Evolutionary conservation across 805 yeast genomes (phyloP).

Genomic region (Wickerhamiella dianesei): DNA sequence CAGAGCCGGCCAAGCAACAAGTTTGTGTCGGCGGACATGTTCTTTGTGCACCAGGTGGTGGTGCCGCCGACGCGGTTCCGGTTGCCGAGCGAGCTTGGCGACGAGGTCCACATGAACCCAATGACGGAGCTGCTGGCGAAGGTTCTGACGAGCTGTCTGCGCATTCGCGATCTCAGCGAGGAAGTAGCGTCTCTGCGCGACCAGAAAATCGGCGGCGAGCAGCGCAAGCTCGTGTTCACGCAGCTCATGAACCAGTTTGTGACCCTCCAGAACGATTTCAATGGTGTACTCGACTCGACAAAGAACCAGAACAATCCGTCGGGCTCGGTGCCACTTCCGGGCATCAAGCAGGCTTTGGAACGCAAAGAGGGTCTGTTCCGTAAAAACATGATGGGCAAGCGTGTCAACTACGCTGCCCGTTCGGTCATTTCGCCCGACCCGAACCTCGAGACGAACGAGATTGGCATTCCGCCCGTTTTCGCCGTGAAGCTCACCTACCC

Average conservation of each 20-base stretch:
- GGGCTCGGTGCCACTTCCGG: constrained; percentile 71
- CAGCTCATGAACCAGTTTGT: constrained; percentile 93
- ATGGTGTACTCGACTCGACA: constrained; percentile 82
- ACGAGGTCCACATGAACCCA: constrained; percentile 85
- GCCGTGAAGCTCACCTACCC: constrained; percentile 94
- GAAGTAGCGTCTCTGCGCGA: constrained; percentile 53
- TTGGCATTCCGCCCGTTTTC: constrained; percentile 98
- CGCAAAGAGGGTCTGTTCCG: constrained; percentile 97
- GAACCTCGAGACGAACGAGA: constrained; percentile 90
- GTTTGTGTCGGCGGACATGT: constrained; percentile 55
- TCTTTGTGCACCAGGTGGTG: constrained; percentile 74
- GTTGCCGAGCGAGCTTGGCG: constrained; percentile 93
- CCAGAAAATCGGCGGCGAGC: constrained; percentile 46
- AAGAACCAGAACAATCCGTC: constrained; percentile 66
- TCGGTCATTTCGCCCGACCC: constrained; percentile 99
- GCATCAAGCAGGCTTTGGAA: constrained; percentile 93
- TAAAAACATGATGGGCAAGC: constrained; percentile 99
- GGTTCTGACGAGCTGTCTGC: constrained; percentile 62
- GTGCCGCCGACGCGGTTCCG: constrained; percentile 97
- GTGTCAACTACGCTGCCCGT: constrained; percentile 98
- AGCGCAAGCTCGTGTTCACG: constrained; percentile 64
- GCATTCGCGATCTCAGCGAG: constrained; percentile 81
- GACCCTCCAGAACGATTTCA: constrained; percentile 86
- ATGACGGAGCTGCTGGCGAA: constrained; percentile 80
- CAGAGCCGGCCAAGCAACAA: constrained; percentile 59